Evolutionary conservation across 192 early-diverging fungal genomes (phyloP).

Genomic region (Entomortierella lignicola): DNA sequence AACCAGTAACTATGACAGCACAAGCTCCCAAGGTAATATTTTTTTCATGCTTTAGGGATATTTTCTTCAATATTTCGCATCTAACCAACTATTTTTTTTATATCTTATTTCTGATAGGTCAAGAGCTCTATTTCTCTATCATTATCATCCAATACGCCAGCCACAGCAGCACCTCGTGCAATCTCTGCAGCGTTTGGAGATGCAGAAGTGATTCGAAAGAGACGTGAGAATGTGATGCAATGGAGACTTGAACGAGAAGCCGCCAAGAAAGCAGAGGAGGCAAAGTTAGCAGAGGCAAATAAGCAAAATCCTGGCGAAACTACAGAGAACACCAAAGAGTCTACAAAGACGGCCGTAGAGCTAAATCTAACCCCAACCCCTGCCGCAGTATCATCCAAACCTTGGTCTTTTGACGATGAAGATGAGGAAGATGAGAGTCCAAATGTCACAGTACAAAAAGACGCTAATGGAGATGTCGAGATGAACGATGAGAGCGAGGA

Average conservation of each 20-base stretch:
- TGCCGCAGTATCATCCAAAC: constrained; percentile 51
- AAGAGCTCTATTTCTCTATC: constrained; percentile 33
- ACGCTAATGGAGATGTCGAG: constrained; percentile 28
- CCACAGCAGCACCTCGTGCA: constrained; percentile 37
- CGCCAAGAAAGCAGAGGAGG: constrained; percentile 58
- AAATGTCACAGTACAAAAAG: constrained; percentile 2
- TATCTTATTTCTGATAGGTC: constrained; percentile 6
- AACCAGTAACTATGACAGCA: constrained; percentile 5
- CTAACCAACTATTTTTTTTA: not conserved
- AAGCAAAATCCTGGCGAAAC: constrained; percentile 1
- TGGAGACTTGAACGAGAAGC: constrained; percentile 81
- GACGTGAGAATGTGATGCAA: constrained; percentile 84
- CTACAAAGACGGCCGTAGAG: not conserved
- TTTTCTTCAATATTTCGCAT: no score
- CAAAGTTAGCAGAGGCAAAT: constrained; percentile 36
- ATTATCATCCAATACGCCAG: constrained; percentile 11
- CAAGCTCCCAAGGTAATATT: constrained; percentile 8
- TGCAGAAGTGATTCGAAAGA: constrained; percentile 75
- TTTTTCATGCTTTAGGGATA: not conserved
- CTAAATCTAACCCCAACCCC: not conserved
- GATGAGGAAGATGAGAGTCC: constrained; percentile 69
- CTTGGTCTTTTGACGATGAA: constrained; percentile 72
- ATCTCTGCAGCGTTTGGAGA: constrained; percentile 52
- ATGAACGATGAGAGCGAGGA: constrained; percentile 23
- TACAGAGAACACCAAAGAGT: not conserved